Percentiles rank a stretch among this genome's conserved stretches.
Conservation (phyloP, 2,329 filamentous ascomycete species). For the Tolypocladium album region DNA sequence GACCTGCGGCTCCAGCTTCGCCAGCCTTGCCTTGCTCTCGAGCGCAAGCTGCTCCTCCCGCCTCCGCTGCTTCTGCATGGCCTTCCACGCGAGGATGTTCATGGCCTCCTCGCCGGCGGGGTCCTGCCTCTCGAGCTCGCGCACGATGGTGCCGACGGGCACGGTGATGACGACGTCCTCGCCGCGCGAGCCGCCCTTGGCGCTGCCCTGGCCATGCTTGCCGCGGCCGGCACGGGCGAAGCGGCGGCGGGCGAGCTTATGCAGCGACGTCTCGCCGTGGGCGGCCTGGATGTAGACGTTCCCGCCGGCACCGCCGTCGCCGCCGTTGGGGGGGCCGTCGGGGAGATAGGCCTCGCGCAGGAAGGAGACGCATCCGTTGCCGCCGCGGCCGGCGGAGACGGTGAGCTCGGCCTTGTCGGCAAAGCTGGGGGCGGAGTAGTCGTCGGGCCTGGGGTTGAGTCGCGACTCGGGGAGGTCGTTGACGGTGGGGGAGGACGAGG, state of each 20-base stretch:
- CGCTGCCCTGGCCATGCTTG: slow-evolving; percentile 67
- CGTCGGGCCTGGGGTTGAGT: slow-evolving; percentile 72
- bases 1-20: slow-evolving; percentile 1
- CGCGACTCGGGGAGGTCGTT: slow-evolving; percentile 39
- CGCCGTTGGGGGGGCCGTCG: slow-evolving; percentile 86
- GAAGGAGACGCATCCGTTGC: slow-evolving; percentile 91
- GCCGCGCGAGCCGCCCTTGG: slow-evolving; percentile 65
- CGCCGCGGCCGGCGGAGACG: slow-evolving; percentile 69
- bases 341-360: slow-evolving; percentile 81
- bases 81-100: slow-evolving; percentile 19
- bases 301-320: slow-evolving; percentile 85
- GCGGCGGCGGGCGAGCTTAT: slow-evolving; percentile 75
- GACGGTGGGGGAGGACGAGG: slow-evolving; percentile 15
- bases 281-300: slow-evolving; percentile 92
- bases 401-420: slow-evolving; percentile 75
- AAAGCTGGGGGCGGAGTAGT: slow-evolving; percentile 76
- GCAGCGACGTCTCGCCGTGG: slow-evolving; percentile 80
- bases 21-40: slow-evolving; percentile 14
- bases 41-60: slow-evolving; percentile 22
- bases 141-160: slow-evolving; percentile 82
- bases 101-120: slow-evolving; percentile 57
- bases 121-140: slow-evolving; percentile 71
- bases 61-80: slow-evolving; percentile 20
- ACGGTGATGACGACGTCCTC: slow-evolving; percentile 84
- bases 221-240: slow-evolving; percentile 65